Conservation (phyloP, 2,329 filamentous ascomycete species). For the Calonectria pseudoturangicola region DNA sequence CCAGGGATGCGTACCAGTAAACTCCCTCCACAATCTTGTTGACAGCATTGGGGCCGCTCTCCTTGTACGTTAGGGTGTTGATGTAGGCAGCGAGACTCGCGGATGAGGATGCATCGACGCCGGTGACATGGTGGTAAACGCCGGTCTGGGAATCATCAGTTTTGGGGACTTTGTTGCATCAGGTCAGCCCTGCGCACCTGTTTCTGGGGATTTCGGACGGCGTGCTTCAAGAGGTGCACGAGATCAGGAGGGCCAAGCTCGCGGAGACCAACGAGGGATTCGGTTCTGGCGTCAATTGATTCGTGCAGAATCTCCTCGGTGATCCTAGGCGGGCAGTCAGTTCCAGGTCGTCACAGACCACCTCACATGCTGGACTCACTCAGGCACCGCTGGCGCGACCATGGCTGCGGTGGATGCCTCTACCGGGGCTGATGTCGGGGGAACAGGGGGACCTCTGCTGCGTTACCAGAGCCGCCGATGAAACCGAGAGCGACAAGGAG, state of each 20-base stretch:
- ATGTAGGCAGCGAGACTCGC: constrained; percentile 98
- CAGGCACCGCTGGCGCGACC: constrained; percentile 84
- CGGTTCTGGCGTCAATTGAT: constrained; percentile 93
- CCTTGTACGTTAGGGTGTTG: constrained; percentile 95
- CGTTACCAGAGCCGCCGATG: constrained; percentile 22
- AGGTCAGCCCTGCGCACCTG: constrained; percentile 64
- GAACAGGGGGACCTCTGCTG: constrained; percentile 18
- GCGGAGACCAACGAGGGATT: constrained; percentile 88
- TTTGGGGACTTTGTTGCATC: constrained; percentile 39
- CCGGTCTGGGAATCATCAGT: constrained; percentile 77
- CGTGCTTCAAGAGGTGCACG: constrained; percentile 92
- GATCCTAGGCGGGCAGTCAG: constrained; percentile 75
- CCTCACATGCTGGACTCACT: constrained; percentile 70
- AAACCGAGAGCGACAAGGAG: constrained; percentile 27
- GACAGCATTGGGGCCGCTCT: constrained; percentile 80
- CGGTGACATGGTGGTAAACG: constrained; percentile 98
- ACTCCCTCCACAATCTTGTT: constrained; percentile 95
- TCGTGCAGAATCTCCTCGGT: constrained; percentile 95
- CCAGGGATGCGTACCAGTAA: constrained; percentile 81
- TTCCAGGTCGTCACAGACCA: constrained; percentile 30
- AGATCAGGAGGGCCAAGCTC: constrained; percentile 97
- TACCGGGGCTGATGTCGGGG: constrained; percentile 38
- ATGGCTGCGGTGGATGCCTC: constrained; percentile 67
- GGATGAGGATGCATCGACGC: constrained; percentile 96
- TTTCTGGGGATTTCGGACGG: constrained; percentile 73